Evolutionary conservation across 352 stramenopile species (phyloP).

Genomic region (Globisporangium radiosum): DNA sequence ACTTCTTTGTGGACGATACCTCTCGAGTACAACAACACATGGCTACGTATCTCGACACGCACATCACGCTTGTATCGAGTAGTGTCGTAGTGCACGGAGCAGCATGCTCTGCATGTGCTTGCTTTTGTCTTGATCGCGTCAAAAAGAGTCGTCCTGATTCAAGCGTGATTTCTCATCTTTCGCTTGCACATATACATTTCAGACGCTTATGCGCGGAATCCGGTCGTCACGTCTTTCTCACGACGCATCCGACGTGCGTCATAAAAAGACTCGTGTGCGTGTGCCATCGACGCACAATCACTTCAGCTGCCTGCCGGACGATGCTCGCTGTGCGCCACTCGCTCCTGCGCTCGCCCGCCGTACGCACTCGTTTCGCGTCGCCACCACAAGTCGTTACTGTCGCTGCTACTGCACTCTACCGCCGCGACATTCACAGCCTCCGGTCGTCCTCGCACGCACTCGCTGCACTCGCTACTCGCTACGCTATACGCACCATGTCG

Average conservation of each 20-base stretch:
- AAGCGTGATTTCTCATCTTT: too few relatives aligned
- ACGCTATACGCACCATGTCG: slow-evolving; percentile 4
- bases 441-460: not conserved
- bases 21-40: too few relatives aligned
- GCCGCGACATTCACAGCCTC: not conserved
- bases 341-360: not conserved
- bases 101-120: too few relatives aligned
- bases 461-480: not conserved
- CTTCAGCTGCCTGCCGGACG: not conserved
- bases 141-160: too few relatives aligned
- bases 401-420: not conserved
- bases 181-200: too few relatives aligned
- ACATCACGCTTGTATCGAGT: too few relatives aligned
- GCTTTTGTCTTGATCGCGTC: too few relatives aligned
- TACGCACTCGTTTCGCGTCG: not conserved
- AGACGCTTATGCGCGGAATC: too few relatives aligned
- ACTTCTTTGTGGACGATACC: too few relatives aligned
- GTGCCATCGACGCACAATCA: not conserved
- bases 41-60: too few relatives aligned
- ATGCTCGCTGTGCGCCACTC: not conserved
- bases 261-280: not conserved
- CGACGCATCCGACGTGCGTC: not conserved
- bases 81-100: too few relatives aligned
- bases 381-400: not conserved
- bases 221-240: too few relatives aligned